Conservation (phyloP, 2,329 filamentous ascomycete genomes). For the Stemphylium vesicarium region DNA sequence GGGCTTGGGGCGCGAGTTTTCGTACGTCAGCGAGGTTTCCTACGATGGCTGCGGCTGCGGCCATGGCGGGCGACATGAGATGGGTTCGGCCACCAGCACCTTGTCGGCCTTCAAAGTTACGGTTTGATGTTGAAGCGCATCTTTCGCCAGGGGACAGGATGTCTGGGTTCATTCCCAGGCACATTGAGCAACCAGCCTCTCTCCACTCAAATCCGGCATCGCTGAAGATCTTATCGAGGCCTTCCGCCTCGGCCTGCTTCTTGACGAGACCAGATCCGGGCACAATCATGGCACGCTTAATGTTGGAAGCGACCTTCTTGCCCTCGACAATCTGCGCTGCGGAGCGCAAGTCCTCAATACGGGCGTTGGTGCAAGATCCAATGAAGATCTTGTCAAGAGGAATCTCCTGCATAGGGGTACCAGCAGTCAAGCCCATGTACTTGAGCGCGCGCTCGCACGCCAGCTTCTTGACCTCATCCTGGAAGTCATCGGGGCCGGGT, state of each 20-base stretch:
- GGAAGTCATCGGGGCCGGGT: conserved; percentile 86
- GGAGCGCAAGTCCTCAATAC: conserved; percentile 92
- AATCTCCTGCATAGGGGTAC: conserved; percentile 92
- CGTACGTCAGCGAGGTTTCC: conserved; percentile 93
- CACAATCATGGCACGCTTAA: conserved; percentile 95
- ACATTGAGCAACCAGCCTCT: conserved; percentile 99
- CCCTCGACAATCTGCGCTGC: conserved; percentile 87
- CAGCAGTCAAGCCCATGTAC: conserved; percentile 92
- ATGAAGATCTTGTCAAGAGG: conserved; percentile 95
- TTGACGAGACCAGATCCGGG: conserved; percentile 95
- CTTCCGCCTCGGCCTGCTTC: conserved; percentile 86
- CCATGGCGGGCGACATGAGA: conserved; percentile 97
- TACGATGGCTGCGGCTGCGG: conserved; percentile 85
- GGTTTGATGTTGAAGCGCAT: conserved; percentile 94
- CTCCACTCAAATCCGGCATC: conserved; percentile 98
- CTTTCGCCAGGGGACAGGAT: conserved; percentile 91
- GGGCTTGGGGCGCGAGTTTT: conserved; percentile 66
- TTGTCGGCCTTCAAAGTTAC: conserved; percentile 97
- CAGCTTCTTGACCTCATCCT: conserved; percentile 78
- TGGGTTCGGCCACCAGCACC: conserved; percentile 91
- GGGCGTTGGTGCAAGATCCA: conserved; percentile 95
- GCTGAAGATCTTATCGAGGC: conserved; percentile 88
- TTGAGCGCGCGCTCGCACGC: conserved; percentile 82
- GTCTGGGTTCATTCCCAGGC: conserved; percentile 98
- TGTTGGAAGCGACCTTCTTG: conserved; percentile 82